Conservation (phyloP, 352 stramenopile genomes). For the Globisporangium polare region DNA sequence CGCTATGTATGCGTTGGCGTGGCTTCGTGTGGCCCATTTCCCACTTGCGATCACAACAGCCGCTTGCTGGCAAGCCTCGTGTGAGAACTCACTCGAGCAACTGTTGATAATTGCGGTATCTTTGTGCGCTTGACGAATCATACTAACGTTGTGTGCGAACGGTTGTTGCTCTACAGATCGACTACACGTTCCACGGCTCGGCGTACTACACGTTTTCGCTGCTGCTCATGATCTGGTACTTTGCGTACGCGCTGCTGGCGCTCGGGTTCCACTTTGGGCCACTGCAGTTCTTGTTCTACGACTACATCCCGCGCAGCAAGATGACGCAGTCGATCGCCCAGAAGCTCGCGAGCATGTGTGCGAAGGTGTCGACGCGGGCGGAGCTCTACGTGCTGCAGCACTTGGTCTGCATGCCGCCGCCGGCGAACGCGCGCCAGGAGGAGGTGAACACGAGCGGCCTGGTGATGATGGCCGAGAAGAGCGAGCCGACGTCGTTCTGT, state of each 20-base stretch:
- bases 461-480: conserved; percentile 23
- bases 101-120: not conserved
- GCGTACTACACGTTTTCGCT: conserved; percentile 63
- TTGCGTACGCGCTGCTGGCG: conserved; percentile 59
- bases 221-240: conserved; percentile 62
- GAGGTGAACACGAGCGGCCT: conserved; percentile 7
- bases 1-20: conserved; percentile 4
- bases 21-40: not conserved
- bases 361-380: conserved; percentile 33
- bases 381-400: conserved; percentile 60
- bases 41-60: not conserved
- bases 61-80: not conserved
- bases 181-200: conserved; percentile 77
- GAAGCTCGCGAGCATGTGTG: conserved; percentile 30
- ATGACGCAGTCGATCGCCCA: conserved; percentile 52
- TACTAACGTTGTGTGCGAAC: not conserved
- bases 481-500: conserved; percentile 16
- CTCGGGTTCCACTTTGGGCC: conserved; percentile 76
- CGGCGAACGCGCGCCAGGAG: conserved; percentile 6
- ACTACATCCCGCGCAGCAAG: conserved; percentile 54
- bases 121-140: not conserved
- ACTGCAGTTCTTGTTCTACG: conserved; percentile 77
- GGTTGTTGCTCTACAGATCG: too few relatives aligned
- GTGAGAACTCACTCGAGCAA: too few relatives aligned
- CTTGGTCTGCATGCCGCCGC: conserved; percentile 35